Conservation (phyloP, 768 basidiomycete genomes). For the Auriscalpium microsporum region DNA sequence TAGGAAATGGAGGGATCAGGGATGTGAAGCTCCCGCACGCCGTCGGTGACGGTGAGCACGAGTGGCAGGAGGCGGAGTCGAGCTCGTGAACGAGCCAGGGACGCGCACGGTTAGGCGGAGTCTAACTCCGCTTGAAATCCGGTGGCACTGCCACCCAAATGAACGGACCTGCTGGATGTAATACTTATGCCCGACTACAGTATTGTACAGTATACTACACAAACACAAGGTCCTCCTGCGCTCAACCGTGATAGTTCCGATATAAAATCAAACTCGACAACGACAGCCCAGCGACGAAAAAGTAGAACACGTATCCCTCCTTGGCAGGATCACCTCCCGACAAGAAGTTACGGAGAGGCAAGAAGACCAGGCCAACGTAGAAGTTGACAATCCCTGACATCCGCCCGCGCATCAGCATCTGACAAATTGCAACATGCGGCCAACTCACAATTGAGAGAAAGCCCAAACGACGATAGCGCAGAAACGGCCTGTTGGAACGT, state of each 20-base stretch:
- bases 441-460: conserved; percentile 17
- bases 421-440: neutral
- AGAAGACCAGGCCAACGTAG: conserved; percentile 72
- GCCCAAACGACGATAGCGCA: conserved; percentile 21
- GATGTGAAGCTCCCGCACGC: conserved; percentile 14
- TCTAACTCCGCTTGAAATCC: neutral
- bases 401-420: neutral
- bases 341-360: conserved; percentile 73
- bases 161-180: neutral
- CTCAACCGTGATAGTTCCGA: conserved; percentile 15
- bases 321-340: conserved; percentile 49
- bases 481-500: conserved; percentile 18
- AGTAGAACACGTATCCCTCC: conserved; percentile 84
- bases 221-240: neutral
- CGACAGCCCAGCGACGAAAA: conserved; percentile 58
- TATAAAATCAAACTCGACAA: conserved; percentile 23
- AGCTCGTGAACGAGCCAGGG: neutral
- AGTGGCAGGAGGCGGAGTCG: conserved; percentile 5
- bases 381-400: conserved; percentile 76
- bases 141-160: neutral
- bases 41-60: conserved; percentile 16
- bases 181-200: neutral
- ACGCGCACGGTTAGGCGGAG: neutral
- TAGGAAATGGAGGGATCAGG: conserved; percentile 11
- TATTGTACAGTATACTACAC: neutral